These are phyloP conservation scores for Xerocomus amazonicus DNA, from an alignment of 1,284 basidiomycete species.

Conservation along the genomic window DNA sequence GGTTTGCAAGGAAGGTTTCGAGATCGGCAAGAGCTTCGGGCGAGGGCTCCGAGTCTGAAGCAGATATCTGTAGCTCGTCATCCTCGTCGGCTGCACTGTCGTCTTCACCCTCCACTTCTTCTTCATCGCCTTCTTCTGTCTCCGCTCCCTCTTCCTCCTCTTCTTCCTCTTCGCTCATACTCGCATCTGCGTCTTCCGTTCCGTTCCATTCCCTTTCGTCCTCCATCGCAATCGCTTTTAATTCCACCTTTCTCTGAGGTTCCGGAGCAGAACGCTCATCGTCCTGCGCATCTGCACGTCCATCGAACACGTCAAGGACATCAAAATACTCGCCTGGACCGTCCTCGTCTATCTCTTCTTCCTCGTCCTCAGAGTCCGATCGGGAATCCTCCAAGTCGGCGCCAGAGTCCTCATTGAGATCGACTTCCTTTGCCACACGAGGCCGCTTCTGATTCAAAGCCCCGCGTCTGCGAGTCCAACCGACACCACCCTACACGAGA, in stretches of 20 bases:
- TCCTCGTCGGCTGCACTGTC: constrained; percentile 30
- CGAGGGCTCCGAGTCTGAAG: constrained; percentile 56
- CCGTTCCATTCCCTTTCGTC: constrained; percentile 11
- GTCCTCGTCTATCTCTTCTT: constrained; percentile 51
- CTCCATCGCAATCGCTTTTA: neutral
- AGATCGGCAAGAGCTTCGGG: constrained; percentile 64
- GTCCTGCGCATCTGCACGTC: constrained; percentile 42
- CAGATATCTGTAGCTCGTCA: constrained; percentile 42
- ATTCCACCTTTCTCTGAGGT: too few relatives aligned
- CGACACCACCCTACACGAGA: constrained; percentile 11
- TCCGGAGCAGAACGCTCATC: constrained; percentile 1
- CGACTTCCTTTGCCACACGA: constrained; percentile 33
- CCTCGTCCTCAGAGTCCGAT: constrained; percentile 34
- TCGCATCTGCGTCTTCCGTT: constrained; percentile 7
- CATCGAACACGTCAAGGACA: constrained; percentile 65
- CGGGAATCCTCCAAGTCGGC: constrained; percentile 27
- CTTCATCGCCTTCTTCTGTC: constrained; percentile 35
- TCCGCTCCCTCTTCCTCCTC: constrained; percentile 20
- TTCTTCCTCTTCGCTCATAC: constrained; percentile 21
- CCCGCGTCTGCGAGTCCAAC: constrained; percentile 3
- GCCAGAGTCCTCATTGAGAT: constrained; percentile 64
- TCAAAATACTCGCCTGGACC: constrained; percentile 63
- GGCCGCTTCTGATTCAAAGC: constrained; percentile 13
- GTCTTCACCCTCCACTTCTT: constrained; percentile 32
- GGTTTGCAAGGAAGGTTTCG: constrained; percentile 66